phyloP scores from a whole-genome alignment of 1,284 basidiomycete species.

The Ustilago lituana region DNA sequence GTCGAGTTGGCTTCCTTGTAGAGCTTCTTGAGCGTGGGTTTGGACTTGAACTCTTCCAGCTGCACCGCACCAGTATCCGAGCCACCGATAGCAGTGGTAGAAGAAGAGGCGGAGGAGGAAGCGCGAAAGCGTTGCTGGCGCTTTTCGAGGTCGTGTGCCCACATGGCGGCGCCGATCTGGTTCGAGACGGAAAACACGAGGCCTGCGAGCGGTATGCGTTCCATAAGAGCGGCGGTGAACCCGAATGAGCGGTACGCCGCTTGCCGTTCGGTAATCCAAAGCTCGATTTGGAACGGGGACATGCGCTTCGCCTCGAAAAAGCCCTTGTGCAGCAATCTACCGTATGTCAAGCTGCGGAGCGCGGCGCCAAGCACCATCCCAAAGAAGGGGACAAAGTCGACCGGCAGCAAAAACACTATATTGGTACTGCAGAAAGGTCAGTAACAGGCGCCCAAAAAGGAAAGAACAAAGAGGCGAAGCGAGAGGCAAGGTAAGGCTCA shows the following conservation, averaged over 20 bases:
- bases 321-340: conserved; percentile 39
- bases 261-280: conserved; percentile 64
- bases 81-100: too few relatives aligned
- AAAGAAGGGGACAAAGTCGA: conserved; percentile 63
- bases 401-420: conserved; percentile 53
- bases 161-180: conserved; percentile 66
- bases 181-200: conserved; percentile 63
- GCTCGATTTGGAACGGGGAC: conserved; percentile 57
- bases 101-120: background rate
- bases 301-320: conserved; percentile 64
- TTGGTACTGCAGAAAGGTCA: too few relatives aligned
- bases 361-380: conserved; percentile 50
- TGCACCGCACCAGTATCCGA: too few relatives aligned
- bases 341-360: conserved; percentile 52
- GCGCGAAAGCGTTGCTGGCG: conserved; percentile 55
- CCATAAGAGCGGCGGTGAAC: conserved; percentile 57
- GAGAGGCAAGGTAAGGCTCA: too few relatives aligned
- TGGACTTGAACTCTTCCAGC: conserved; percentile 22
- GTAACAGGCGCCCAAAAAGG: too few relatives aligned
- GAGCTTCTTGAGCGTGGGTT: conserved; percentile 40
- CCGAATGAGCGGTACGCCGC: conserved; percentile 60
- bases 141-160: conserved; percentile 66
- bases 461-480: too few relatives aligned
- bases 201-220: conserved; percentile 61
- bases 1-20: too few relatives aligned